Evolutionary conservation across 495 filamentous ascomycete genomes (phyloP).

Genomic region (Elaphomyces granulatus): DNA sequence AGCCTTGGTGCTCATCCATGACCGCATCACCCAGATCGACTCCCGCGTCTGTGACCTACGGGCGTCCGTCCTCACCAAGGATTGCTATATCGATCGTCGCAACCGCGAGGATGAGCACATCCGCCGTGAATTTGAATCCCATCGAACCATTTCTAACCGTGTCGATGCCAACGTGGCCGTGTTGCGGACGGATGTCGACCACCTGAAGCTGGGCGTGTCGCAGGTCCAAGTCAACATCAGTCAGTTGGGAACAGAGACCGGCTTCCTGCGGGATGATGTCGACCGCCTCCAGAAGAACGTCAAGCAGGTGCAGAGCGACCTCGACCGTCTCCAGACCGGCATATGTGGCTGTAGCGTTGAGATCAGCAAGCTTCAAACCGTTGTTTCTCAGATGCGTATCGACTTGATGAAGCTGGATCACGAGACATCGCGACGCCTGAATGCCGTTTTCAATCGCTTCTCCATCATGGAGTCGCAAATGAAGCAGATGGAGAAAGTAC

Average conservation of each 20-base stretch:
- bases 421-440: conserved; percentile 20
- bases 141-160: conserved; percentile 22
- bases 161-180: conserved; percentile 29
- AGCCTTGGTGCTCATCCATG: conserved; percentile 21
- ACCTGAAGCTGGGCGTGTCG: conserved; percentile 24
- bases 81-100: conserved; percentile 27
- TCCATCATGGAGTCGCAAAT: conserved; percentile 15
- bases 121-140: conserved; percentile 27
- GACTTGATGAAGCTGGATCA: conserved; percentile 23
- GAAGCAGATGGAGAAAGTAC: conserved; percentile 21
- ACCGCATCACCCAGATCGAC: conserved; percentile 27
- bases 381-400: conserved; percentile 25
- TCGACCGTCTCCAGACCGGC: conserved; percentile 22
- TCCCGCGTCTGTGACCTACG: conserved; percentile 27
- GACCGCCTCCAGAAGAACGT: conserved; percentile 28
- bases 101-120: conserved; percentile 31
- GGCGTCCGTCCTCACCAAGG: conserved; percentile 24
- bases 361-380: conserved; percentile 25
- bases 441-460: conserved; percentile 15
- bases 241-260: conserved; percentile 24
- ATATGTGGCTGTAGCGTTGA: conserved; percentile 24
- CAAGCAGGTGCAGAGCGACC: conserved; percentile 23
- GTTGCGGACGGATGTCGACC: conserved; percentile 24
- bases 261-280: conserved; percentile 25
- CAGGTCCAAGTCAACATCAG: conserved; percentile 23